These are phyloP conservation scores for Raphanus sativus DNA, from an alignment of 345 rosid genomes.

Conservation along the genomic window DNA sequence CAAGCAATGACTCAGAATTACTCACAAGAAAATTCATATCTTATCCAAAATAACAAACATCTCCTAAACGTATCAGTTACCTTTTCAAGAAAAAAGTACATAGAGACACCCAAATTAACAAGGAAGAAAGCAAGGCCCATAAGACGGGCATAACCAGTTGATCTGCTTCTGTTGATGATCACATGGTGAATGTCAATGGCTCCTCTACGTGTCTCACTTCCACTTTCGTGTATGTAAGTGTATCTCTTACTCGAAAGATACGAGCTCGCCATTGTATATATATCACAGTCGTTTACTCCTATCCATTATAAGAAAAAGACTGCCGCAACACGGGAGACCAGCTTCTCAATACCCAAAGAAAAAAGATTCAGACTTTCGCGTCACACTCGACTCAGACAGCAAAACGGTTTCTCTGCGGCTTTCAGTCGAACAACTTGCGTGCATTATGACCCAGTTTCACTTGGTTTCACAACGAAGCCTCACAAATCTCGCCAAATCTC, in stretches of 20 bases:
- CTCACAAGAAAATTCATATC: not conserved
- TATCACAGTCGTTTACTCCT: slow-evolving; percentile 14
- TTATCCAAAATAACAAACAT: not conserved
- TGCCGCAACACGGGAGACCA: not conserved
- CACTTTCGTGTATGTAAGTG: slow-evolving; percentile 46
- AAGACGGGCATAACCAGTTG: slow-evolving; percentile 34
- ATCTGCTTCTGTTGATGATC: slow-evolving; percentile 44
- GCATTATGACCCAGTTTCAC: slow-evolving; percentile 7
- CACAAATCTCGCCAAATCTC: not conserved
- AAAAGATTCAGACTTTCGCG: slow-evolving; percentile 4
- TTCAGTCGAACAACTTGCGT: slow-evolving; percentile 30
- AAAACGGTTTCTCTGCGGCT: slow-evolving; percentile 1
- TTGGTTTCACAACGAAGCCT: too few species aligned
- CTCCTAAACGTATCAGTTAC: slow-evolving; percentile 32
- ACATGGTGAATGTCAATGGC: slow-evolving; percentile 64
- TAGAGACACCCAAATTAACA: slow-evolving; percentile 37
- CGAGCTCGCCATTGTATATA: slow-evolving; percentile 40
- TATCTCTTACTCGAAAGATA: slow-evolving; percentile 45
- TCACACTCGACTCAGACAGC: not conserved
- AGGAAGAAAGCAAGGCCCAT: slow-evolving; percentile 37
- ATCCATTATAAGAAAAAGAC: slow-evolving; percentile 1
- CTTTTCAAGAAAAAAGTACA: slow-evolving; percentile 48
- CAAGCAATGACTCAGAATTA: slow-evolving; percentile 6
- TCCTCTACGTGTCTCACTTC: slow-evolving; percentile 42
- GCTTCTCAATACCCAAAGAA: slow-evolving; percentile 15